phyloP scores from a whole-genome alignment of 345 rosid genomes.

The Microthlaspi erraticum region DNA sequence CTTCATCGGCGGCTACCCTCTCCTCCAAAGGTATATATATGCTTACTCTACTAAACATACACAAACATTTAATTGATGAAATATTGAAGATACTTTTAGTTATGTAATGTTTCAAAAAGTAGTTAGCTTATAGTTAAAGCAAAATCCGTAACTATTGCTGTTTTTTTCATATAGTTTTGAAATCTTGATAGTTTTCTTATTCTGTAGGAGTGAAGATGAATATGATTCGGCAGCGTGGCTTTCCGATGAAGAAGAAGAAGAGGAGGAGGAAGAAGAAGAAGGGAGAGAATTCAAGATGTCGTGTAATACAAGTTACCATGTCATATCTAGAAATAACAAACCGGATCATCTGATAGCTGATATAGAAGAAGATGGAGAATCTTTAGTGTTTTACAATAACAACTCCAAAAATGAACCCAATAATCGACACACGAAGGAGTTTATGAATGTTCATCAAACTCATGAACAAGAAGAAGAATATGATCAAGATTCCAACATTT shows the following conservation, averaged over 20 bases:
- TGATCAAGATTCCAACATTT: constrained; percentile 47
- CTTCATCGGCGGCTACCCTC: constrained; percentile 71
- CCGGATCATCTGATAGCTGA: constrained; percentile 65
- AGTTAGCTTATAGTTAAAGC: background rate
- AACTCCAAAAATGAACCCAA: constrained; percentile 4
- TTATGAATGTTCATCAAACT: constrained; percentile 31
- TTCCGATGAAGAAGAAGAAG: constrained; percentile 73
- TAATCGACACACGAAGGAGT: constrained; percentile 28
- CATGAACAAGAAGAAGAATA: constrained; percentile 32
- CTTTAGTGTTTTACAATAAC: constrained; percentile 51
- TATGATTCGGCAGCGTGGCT: constrained; percentile 54
- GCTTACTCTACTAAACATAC: background rate
- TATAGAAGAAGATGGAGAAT: constrained; percentile 66
- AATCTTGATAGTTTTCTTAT: background rate
- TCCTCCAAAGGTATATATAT: constrained; percentile 61
- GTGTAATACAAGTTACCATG: constrained; percentile 49
- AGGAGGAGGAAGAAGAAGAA: constrained; percentile 46
- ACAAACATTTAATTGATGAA: background rate
- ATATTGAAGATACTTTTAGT: background rate
- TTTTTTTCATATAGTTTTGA: background rate
- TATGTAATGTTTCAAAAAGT: constrained; percentile 5
- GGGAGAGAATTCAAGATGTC: constrained; percentile 38
- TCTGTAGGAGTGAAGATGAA: constrained; percentile 59
- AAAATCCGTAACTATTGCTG: background rate
- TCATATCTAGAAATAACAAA: constrained; percentile 40